Base-by-base conservation (phyloP, 2,329 filamentous ascomycete genomes). In the Didymella glomerata region DNA sequence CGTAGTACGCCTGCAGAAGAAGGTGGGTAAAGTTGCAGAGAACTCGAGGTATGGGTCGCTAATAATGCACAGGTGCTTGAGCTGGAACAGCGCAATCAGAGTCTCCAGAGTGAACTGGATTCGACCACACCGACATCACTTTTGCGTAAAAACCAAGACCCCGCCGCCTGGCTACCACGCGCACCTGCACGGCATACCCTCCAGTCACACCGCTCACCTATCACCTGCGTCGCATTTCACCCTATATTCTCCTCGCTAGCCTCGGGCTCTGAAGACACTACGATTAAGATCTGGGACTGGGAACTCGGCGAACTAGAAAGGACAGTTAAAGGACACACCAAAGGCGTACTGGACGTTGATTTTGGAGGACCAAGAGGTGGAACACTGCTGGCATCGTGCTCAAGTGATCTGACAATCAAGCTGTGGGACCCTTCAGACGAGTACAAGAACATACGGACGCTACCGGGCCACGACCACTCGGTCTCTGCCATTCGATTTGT, bases 241-340 rank as follows among this genome's bases (percentile, higher is more conserved):
- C 93, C 93, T 0, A 84, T 95, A 30, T 97, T 96, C 78, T 94
- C 92, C 10, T 94, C 91, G 5, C 83, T 97, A 22, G 94, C 93
- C 10, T 95, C 92, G 0, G 93, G 91, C 16, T 96, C 93, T 9
- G 93, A 97, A 76, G 94, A 97, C 77, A 91, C 87, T 54, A 96
- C 91, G 8, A 96, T 98, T 76, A 97, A 97, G 73, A 93, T 97
- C 54, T 97, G 93, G 93, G 93, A 97, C 73, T 97, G 93, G 90
- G 93, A 97, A 72, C 80, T 96, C 24, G 94, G 94, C 47, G 93
- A 97, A 77, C 83, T 96, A 4, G 93, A 97, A 76, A 83, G 90
- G 62, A 97, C 93, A 0, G 85, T 97, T 57, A 97, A 97, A 75
- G 93, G 92, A 1, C 94, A 97, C 72, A 97, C 93, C 5, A 93